Evolutionary conservation across 192 early-diverging fungal genomes (phyloP), one percentile per base, ranked within the genome.

Genomic region (Thoreauomyces humboldtii): DNA sequence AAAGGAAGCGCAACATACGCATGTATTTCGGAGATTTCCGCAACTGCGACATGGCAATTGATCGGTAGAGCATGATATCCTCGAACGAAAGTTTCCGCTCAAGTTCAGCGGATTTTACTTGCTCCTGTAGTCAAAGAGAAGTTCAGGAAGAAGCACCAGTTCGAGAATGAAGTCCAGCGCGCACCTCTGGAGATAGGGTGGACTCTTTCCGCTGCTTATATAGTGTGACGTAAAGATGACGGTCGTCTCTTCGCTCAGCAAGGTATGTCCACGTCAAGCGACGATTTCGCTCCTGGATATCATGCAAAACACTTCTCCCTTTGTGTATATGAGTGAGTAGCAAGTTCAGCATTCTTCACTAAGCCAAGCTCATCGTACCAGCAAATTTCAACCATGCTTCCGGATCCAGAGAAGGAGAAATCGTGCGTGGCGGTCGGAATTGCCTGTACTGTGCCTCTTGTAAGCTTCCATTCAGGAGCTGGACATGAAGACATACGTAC

Each of bases 1-100:
- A n/a, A n/a, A n/a, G n/a, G n/a, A n/a, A n/a, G n/a, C n/a, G n/a
- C n/a, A n/a, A n/a, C n/a, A n/a, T n/a, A n/a, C n/a, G n/a, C n/a
- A n/a, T 52, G 25, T 34, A 0, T 19, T 44, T 33, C 3, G 61
- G 44, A 25, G 34, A 24, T 51, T 88, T 86, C 32, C 87, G 77
- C 61, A 95, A 68, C 33, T 81, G 76, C 34, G 85, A 79, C 63
- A 86, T 86, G 0, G 92, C 91, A 9, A 89, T 79, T 27, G 85
- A 83, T 21, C 93, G 74, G 63, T 95, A 98, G 46, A 90, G 82
- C 42, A 90, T 76, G 53, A 98, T 91, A 73, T 98, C 96, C 28
- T 95, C 87, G 72, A 87, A 96, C 5, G 86, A 87, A 3, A 96
- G 80, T 51, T 82, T 83, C 46, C 80, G 73, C 69, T 96, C 92